These are phyloP conservation scores for Vigna radiata DNA, from an alignment of 306 rosid genomes.

Conservation along the genomic window DNA sequence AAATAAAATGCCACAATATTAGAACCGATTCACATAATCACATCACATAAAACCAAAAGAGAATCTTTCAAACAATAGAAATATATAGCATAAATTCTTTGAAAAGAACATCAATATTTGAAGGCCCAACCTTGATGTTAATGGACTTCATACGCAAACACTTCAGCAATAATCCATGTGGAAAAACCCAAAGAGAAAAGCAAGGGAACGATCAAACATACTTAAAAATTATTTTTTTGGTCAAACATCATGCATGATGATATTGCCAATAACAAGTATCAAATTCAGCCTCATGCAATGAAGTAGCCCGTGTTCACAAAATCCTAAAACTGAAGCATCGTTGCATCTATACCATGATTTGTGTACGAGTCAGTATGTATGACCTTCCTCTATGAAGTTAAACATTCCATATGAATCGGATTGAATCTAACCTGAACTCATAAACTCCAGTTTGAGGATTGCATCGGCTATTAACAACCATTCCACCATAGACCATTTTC, in stretches of 20 bases:
- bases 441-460: conserved; percentile 71
- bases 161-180: background rate
- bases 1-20: conserved; percentile 23
- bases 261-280: conserved; percentile 29
- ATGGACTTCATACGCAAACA: conserved; percentile 24
- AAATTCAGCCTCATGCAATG: conserved; percentile 13
- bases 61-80: conserved; percentile 36
- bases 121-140: background rate
- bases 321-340: conserved; percentile 6
- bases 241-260: conserved; percentile 30
- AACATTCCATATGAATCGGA: conserved; percentile 17
- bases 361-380: conserved; percentile 4
- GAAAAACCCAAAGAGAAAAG: conserved; percentile 6
- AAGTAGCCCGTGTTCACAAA: background rate
- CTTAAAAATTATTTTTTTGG: background rate
- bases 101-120: conserved; percentile 28
- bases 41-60: conserved; percentile 18
- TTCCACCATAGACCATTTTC: conserved; percentile 70
- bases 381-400: conserved; percentile 8
- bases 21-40: conserved; percentile 12
- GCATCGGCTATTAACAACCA: conserved; percentile 70
- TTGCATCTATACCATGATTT: background rate
- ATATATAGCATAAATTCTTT: conserved; percentile 29
- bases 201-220: background rate
- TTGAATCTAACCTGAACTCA: conserved; percentile 75